Base-by-base conservation (phyloP, 768 basidiomycete species). In the Pisolithus orientalis region DNA sequence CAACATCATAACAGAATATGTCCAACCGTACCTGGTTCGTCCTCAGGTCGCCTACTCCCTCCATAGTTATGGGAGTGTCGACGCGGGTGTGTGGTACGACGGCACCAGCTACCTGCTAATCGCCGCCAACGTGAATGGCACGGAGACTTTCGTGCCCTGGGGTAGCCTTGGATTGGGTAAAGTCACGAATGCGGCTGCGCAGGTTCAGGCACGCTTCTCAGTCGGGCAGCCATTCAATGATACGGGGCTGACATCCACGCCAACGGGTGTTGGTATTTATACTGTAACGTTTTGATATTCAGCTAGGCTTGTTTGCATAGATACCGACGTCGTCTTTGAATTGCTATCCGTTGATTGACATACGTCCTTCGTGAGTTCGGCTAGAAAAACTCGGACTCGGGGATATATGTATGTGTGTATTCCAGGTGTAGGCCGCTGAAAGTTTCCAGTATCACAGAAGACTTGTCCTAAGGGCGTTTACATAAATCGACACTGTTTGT, bases 31-130 rank as follows among this genome's bases (percentile, higher is more conserved):
- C 57, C 8, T 67, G 5, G 56, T 56, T 13, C 37, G 56, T 10
- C 55, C 62, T 0, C 5, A 2, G 4, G 59, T n/a, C 0, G 58
- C 50, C 7, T 44, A 42, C 6, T 31, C 34, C 31, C 44, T 16
- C n/a, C 64, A 55, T 44, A 40, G 32, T 13, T n/a, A 55, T 1
- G 11, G 8, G 0, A 65, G 62, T 3, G 63, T 67, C 11, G 67
- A 67, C 24, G 57, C 38, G 0, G 54, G 65, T 5, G 28, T 59
- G 6, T 65, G 62, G 63, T 5, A 49, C 52, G 60, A 61, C 6
- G 57, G 62, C n/a, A 62, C 55, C 2, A 39, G 50, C 2, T 65
- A 62, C 31, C 39, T 67, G 42, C 44, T 69, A 25, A 24, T 67
- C 13, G 49, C 57, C 31, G 34, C 52, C 4, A 65, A 65, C 25